Conservation (phyloP, 2,329 filamentous ascomycete species). For the Moelleriella libera region DNA sequence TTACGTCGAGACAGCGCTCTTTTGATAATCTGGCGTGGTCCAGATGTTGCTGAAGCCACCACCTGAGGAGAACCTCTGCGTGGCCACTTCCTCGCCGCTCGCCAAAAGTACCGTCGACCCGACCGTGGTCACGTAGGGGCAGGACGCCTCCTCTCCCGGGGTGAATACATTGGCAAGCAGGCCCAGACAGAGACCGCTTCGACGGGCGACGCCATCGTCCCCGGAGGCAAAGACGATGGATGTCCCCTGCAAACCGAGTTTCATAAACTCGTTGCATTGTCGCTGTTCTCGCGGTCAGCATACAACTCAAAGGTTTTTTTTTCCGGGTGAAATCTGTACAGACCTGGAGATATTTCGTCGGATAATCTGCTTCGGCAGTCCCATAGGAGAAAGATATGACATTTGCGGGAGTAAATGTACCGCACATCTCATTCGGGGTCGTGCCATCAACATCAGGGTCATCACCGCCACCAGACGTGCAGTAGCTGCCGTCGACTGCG, state of each 20-base stretch:
- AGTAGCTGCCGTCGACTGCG: too few relatives aligned
- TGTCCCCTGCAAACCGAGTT: slow-evolving; percentile 28
- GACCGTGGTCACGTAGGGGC: slow-evolving; percentile 6
- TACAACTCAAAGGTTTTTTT: too few relatives aligned
- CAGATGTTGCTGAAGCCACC: slow-evolving; percentile 37
- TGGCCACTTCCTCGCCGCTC: slow-evolving; percentile 6
- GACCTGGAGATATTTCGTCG: too few relatives aligned
- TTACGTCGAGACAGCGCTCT: slow-evolving; percentile 8
- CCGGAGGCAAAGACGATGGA: slow-evolving; percentile 25
- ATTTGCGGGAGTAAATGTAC: too few relatives aligned
- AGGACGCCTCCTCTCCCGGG: slow-evolving; percentile 29
- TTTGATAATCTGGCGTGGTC: slow-evolving; percentile 30
- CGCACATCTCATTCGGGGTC: too few relatives aligned
- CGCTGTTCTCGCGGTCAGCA: slow-evolving; percentile 10
- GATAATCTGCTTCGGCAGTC: too few relatives aligned
- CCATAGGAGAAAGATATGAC: too few relatives aligned
- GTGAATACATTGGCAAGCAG: slow-evolving; percentile 24
- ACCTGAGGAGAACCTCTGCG: slow-evolving; percentile 25
- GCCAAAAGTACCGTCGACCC: slow-evolving; percentile 16
- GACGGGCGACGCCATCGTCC: slow-evolving; percentile 8
- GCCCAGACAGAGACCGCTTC: slow-evolving; percentile 6
- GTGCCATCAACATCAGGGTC: too few relatives aligned
- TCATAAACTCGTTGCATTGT: slow-evolving; percentile 28
- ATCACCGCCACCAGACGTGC: too few relatives aligned
- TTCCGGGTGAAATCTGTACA: too few relatives aligned